Percentiles rank a stretch among this genome's conserved stretches.
These are phyloP conservation scores for Heliocybe sulcata DNA, from an alignment of 1,284 basidiomycete genomes.

Conservation along the genomic window DNA sequence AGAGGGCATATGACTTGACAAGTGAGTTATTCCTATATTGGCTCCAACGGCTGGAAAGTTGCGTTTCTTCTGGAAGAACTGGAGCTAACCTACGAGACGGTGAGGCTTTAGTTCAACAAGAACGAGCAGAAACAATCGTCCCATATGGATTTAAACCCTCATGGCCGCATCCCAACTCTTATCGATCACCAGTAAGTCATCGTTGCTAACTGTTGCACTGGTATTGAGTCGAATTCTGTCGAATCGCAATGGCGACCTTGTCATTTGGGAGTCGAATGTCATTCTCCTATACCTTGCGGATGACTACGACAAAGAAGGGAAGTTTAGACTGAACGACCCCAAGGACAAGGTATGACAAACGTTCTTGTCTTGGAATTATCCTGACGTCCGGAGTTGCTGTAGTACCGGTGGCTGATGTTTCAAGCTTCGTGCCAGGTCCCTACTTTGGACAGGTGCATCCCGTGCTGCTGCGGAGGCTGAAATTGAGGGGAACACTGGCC, in stretches of 20 bases:
- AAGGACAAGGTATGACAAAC: not conserved
- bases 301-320: conserved; percentile 16
- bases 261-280: conserved; percentile 19
- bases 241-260: conserved; percentile 14
- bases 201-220: not conserved
- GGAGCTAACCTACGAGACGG: not conserved
- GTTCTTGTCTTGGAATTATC: not conserved
- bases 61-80: not conserved
- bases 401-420: conserved; percentile 11
- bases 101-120: not conserved
- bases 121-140: not conserved
- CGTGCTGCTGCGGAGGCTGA: not conserved
- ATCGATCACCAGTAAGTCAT: conserved; percentile 15
- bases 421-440: conserved; percentile 13
- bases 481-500: not conserved
- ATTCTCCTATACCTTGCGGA: conserved; percentile 17
- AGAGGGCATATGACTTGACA: too few relatives aligned
- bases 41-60: conserved; percentile 2
- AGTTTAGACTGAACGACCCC: not conserved
- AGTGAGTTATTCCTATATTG: not conserved
- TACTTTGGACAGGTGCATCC: not conserved
- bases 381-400: conserved; percentile 7
- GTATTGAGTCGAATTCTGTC: not conserved
- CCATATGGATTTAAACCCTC: conserved; percentile 8
- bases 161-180: conserved; percentile 16